Percentiles rank a stretch among this genome's conserved stretches.
These are phyloP conservation scores for Panaeolus papilionaceus DNA, from an alignment of 768 basidiomycete genomes.

Conservation along the genomic window DNA sequence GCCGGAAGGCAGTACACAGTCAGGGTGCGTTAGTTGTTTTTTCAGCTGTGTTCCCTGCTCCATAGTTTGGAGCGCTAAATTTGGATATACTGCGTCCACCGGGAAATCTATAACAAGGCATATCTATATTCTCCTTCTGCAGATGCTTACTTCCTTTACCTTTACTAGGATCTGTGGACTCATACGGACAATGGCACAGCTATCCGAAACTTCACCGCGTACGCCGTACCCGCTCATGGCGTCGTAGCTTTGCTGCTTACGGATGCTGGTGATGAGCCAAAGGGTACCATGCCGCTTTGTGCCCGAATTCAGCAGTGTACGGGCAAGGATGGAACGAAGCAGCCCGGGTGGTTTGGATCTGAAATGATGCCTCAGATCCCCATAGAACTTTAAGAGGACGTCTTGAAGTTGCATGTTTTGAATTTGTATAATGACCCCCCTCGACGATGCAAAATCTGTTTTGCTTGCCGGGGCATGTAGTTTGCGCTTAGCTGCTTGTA, in stretches of 20 bases:
- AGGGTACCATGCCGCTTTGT: slow-evolving; percentile 61
- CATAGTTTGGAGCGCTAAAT: not conserved
- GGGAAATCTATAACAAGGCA: not conserved
- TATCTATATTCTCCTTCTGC: not conserved
- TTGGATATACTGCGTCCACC: not conserved
- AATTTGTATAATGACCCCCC: not conserved
- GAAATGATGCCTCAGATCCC: not conserved
- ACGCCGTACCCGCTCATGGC: slow-evolving; percentile 67
- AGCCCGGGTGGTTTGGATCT: slow-evolving; percentile 25
- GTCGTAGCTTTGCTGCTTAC: slow-evolving; percentile 70
- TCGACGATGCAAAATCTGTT: no score
- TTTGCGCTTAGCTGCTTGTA: not conserved
- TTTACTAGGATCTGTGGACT: slow-evolving; percentile 68
- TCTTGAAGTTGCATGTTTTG: not conserved
- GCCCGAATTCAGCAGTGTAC: slow-evolving; percentile 64
- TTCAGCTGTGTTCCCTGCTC: slow-evolving; percentile 1
- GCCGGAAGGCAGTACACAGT: slow-evolving; percentile 71
- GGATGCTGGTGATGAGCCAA: slow-evolving; percentile 73
- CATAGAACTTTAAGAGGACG: not conserved
- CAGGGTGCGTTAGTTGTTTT: slow-evolving; percentile 49
- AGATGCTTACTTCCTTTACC: not conserved
- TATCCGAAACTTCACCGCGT: slow-evolving; percentile 59
- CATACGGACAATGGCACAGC: slow-evolving; percentile 76
- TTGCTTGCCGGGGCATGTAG: not conserved
- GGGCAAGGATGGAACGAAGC: slow-evolving; percentile 57